A percentile compares a stretch with the other conserved stretches of the same genome.
These are phyloP conservation scores for Lonicera japonica DNA, from an alignment of 129 eudicot genomes.

Conservation along the genomic window DNA sequence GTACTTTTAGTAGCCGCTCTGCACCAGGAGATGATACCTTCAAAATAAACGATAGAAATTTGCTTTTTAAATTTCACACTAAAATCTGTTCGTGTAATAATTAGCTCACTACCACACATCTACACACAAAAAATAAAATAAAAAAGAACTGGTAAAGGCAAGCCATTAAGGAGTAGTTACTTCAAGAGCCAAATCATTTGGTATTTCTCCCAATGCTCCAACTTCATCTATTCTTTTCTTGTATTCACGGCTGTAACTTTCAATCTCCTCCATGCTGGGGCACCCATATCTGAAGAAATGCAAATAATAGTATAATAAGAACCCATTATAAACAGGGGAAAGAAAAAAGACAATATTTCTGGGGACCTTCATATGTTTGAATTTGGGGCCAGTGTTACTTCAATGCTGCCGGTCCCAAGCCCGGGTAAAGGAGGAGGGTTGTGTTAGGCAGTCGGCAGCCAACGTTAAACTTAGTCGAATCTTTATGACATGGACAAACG, in stretches of 20 bases:
- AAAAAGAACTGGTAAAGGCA: neutral
- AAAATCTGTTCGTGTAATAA: no score
- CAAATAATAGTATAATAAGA: neutral
- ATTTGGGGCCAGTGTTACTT: no score
- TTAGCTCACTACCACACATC: neutral
- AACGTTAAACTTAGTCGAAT: no score
- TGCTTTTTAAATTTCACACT: no score
- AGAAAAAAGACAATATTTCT: no score
- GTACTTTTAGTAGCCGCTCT: conserved; percentile 70
- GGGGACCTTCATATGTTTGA: no score
- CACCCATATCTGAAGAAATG: conserved; percentile 62
- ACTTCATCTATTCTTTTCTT: conserved; percentile 65
- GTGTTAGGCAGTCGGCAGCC: no score
- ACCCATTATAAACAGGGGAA: neutral
- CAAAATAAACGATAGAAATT: conserved; percentile 13
- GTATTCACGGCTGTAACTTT: conserved; percentile 58
- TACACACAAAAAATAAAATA: no score
- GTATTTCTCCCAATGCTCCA: conserved; percentile 65
- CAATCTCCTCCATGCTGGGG: conserved; percentile 63
- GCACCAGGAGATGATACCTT: conserved; percentile 96
- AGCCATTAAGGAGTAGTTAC: conserved; percentile 22
- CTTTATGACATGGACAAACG: no score
- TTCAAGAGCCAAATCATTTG: conserved; percentile 81
- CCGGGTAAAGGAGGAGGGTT: no score
- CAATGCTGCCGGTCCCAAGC: no score